Evolutionary conservation across 306 rosid species (phyloP).

Genomic region (Rosa chinensis): DNA sequence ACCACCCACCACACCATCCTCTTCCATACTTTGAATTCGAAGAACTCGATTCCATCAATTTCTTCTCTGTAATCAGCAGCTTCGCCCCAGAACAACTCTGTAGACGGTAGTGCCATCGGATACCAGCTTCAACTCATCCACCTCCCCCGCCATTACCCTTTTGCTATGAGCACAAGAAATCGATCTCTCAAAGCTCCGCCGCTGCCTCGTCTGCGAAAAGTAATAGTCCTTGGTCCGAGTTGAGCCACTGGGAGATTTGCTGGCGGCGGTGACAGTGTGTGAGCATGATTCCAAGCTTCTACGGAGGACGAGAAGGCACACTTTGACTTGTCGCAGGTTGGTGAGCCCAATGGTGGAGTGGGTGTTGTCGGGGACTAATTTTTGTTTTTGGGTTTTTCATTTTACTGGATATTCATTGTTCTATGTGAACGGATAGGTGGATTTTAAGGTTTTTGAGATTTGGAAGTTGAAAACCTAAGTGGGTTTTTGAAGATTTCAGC

Average conservation of each 20-base stretch:
- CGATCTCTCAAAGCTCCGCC: conserved; percentile 75
- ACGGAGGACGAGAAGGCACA: no score
- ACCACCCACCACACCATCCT: conserved; percentile 32
- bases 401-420: background rate
- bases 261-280: no score
- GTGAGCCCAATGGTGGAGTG: no score
- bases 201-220: conserved; percentile 54
- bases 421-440: conserved; percentile 4
- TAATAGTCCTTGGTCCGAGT: conserved; percentile 74
- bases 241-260: conserved; percentile 61
- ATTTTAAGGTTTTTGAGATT: background rate
- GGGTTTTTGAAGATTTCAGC: conserved; percentile 39
- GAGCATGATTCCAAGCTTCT: no score
- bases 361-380: background rate
- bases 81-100: conserved; percentile 82
- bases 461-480: conserved; percentile 1
- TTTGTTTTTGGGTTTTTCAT: background rate
- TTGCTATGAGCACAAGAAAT: conserved; percentile 42
- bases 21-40: conserved; percentile 32
- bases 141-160: conserved; percentile 40
- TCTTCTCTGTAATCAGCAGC: conserved; percentile 51
- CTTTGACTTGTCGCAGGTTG: no score
- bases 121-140: conserved; percentile 66
- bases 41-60: conserved; percentile 12
- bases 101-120: conserved; percentile 53